Evolutionary conservation across 2,329 filamentous ascomycete genomes (phyloP), one percentile per base, ranked within the genome.

Genomic region (Nothophaeocryptopus gaeumannii): DNA sequence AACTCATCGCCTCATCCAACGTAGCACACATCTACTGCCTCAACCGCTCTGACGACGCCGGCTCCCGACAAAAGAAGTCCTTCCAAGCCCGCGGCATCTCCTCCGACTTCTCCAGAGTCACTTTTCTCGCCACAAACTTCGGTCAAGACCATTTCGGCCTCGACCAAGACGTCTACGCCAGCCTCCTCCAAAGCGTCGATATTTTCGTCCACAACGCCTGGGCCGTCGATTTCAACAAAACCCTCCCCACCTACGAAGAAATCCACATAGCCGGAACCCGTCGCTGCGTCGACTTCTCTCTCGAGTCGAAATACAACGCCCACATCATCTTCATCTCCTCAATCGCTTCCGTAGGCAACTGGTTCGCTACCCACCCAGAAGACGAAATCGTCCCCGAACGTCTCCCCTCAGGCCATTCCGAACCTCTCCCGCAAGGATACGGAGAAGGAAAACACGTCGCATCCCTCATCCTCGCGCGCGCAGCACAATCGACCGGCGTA

Each of bases 261-360:
- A 58, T 60, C n/a, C 62, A 67, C 47, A 56, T 68, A 12, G 58
- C 59, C 11, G 63, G 64, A n/a, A 60, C 55, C 2, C 55, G 62
- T 16, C 62, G 62, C 30, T 51, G 59, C 5, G 50, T 67, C 15
- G 61, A 63, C 42, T 61, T 67, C 46, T 60, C 56, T 36, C 36
- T 60, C 5, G 41, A 53, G 2, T 60, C 57, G 12, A 45, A 50
- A 16, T 55, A 62, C 14, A 58, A 56, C 10, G 53, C 65, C 3
- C 55, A 64, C 16, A 64, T 73, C 26, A 49, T 65, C 47, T 72
- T 71, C 62, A 67, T 72, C 47, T 70, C 68, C 1, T 69, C 67
- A 8, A 67, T 73, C 39, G 67, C 66, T 12, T 65, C 62, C 26
- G 68, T 70, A 5, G 63, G 61, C 7, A 60, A 62, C 39, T 66